Evolutionary conservation across 1,139 yeast genomes (phyloP), one percentile per base, ranked within the genome.

Genomic region (Hanseniaspora sp.): DNA sequence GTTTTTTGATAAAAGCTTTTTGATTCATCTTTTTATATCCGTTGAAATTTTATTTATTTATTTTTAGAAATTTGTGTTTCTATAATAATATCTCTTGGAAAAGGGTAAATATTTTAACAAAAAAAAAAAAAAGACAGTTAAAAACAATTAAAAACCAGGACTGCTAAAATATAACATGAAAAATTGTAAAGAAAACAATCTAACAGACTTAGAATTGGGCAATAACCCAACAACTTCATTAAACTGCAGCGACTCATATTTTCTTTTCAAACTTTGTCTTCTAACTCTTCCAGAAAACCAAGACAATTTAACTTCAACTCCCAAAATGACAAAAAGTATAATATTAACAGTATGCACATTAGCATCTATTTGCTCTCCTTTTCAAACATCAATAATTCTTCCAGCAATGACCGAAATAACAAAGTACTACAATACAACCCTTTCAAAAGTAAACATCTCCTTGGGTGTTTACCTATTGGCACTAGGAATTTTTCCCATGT

Each of bases 301-400:
- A 7, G 15, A 17, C 8, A 17, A 7, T 5, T 18, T 39, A 17
- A 17, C 9, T 17, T 15, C 12, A 7, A 15, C 29, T 13, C 11
- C 42, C 2, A 18, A 7, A 39, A 39, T 7, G 6, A 39, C 28
- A 11, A 39, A 39, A 13, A 39, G 42, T 7, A 39, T 39, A 17
- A 18, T 39, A n/a, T 8, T 39, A 8, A 3, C 29, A 3, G 13
- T 18, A 2, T 39, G 42, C 29, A 39, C 42, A 8, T 17, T 39
- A 7, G 42, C 42, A 5, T 39, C 42, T 3, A 39, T 39, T 7
- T 39, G 42, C 8, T 39, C 42, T n/a, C 95, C 96, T 9, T 83
- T 87, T 90, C 95, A 95, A n/a, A 83, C 95, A 1, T 82, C 92
- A 1, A 84, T 87, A 57, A 74, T 86, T 66, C 75, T 85, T 53